Conservation (phyloP, 345 rosid species). For the Camelina hispida region DNA sequence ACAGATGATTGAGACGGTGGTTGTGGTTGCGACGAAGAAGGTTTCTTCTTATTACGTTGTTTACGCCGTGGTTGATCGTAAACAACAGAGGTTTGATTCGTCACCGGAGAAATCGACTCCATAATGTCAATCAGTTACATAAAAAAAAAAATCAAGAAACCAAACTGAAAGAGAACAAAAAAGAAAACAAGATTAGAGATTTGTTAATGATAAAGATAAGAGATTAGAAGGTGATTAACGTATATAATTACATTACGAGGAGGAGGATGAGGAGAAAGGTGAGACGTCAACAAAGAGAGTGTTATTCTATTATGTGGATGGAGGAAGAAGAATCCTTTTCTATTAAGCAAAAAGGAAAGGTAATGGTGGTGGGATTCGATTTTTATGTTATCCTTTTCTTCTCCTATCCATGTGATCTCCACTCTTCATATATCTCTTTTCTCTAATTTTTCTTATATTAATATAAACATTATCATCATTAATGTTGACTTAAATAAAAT, state of each 20-base stretch:
- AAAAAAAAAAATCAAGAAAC: background rate
- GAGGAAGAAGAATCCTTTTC: slow-evolving; percentile 33
- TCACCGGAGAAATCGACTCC: slow-evolving; percentile 45
- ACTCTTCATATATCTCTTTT: slow-evolving; percentile 10
- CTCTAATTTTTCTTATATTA: background rate
- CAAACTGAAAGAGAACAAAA: background rate
- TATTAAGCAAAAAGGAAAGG: slow-evolving; percentile 27
- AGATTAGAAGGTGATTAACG: slow-evolving; percentile 26
- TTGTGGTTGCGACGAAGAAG: background rate
- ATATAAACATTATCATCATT: slow-evolving; percentile 22
- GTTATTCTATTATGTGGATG: slow-evolving; percentile 18
- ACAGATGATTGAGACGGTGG: slow-evolving; percentile 23
- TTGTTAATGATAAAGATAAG: background rate
- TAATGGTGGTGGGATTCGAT: background rate
- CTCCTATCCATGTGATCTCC: slow-evolving; percentile 39
- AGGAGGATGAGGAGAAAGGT: slow-evolving; percentile 17
- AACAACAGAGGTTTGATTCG: slow-evolving; percentile 43
- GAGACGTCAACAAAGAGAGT: slow-evolving; percentile 29
- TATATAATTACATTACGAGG: background rate
- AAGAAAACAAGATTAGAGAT: background rate
- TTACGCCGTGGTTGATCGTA: slow-evolving; percentile 55
- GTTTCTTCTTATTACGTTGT: slow-evolving; percentile 72
- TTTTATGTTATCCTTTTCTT: slow-evolving; percentile 19
- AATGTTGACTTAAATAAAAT: slow-evolving; percentile 16
- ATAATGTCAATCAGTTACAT: slow-evolving; percentile 5